phyloP scores from a whole-genome alignment of 164 flowering plant genomes.

The Stephania cephalantha region DNA sequence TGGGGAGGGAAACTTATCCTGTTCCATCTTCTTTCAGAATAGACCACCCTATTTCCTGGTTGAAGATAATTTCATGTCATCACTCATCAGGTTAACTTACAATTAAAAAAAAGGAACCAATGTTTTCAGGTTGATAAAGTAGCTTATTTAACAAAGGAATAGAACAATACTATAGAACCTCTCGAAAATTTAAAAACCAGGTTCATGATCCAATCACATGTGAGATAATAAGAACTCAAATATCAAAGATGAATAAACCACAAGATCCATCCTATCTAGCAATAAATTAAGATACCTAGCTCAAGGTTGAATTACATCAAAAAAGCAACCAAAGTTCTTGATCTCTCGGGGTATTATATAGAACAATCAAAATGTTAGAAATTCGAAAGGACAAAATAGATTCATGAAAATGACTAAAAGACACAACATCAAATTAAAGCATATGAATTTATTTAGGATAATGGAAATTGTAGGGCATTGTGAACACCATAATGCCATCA shows the following conservation, averaged over 20 bases:
- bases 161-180: neutral
- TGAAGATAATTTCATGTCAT: constrained; percentile 8
- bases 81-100: constrained; percentile 9
- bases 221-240: neutral
- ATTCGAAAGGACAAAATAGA: too few relatives aligned
- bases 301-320: neutral
- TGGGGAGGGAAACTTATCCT: constrained; percentile 9
- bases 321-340: neutral
- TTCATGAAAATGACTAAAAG: neutral
- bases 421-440: neutral
- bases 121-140: neutral
- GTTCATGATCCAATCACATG: neutral
- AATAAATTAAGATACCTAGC: neutral
- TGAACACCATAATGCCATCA: neutral
- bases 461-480: neutral
- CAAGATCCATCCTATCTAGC: neutral
- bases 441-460: neutral
- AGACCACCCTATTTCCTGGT: constrained; percentile 31
- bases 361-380: neutral
- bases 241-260: neutral
- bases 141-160: neutral
- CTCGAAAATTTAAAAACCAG: neutral
- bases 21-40: constrained; percentile 15
- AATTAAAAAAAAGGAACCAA: neutral
- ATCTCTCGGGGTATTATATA: neutral